A percentile compares a stretch with the other conserved stretches of the same genome.
phyloP scores from a whole-genome alignment of 805 yeast genomes.

The Metschnikowia noctiluminum region DNA sequence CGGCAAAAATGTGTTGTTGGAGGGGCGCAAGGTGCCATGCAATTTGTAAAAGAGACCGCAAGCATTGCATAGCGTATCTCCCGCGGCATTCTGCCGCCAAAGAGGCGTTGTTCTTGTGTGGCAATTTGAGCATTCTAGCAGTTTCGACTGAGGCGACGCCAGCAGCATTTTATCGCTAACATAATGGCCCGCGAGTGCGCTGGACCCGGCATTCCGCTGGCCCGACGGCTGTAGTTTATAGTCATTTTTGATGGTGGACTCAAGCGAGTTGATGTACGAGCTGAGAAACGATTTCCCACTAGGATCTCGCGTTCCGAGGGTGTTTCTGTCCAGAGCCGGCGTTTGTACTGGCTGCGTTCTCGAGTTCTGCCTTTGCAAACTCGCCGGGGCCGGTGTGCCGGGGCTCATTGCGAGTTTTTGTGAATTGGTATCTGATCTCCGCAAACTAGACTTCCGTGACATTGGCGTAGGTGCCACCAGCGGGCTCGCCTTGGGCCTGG shows the following conservation, averaged over 20 bases:
- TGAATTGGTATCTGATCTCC: too few species aligned
- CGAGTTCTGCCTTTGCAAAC: background rate
- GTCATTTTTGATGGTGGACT: constrained; percentile 32
- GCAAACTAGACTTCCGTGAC: background rate
- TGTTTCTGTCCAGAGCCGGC: background rate
- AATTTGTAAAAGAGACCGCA: constrained; percentile 45
- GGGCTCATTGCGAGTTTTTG: background rate
- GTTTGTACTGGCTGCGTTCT: background rate
- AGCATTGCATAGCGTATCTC: constrained; percentile 44
- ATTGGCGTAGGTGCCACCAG: background rate
- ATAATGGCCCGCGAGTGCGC: constrained; percentile 5
- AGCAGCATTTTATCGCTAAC: constrained; percentile 13
- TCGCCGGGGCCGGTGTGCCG: background rate
- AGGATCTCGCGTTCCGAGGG: background rate
- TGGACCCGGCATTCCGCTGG: constrained; percentile 11
- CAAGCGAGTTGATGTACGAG: constrained; percentile 38
- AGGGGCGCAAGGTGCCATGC: constrained; percentile 44
- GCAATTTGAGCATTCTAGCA: constrained; percentile 40
- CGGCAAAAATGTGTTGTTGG: constrained; percentile 20
- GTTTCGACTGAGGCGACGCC: constrained; percentile 12
- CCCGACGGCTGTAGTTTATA: constrained; percentile 12
- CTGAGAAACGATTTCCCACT: constrained; percentile 27
- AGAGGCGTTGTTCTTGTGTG: constrained; percentile 43
- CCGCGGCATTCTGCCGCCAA: constrained; percentile 42
- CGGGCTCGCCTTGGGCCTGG: background rate